These are phyloP conservation scores for Sporothrix mexicana DNA, from an alignment of 2,329 filamentous ascomycete species.

Conservation along the genomic window DNA sequence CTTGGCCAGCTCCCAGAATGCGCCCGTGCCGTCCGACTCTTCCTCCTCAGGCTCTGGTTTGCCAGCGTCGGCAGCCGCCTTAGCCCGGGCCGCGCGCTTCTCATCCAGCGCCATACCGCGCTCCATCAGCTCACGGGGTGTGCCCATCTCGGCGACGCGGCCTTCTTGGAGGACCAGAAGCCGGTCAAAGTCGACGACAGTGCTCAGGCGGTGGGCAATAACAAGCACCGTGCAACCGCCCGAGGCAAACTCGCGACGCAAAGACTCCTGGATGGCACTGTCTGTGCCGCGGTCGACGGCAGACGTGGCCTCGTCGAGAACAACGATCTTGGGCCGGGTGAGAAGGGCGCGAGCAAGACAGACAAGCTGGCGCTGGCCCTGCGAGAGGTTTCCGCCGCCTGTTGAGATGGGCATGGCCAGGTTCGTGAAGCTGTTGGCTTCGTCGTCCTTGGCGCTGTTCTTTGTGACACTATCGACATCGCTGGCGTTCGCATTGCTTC, in stretches of 20 bases:
- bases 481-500: conserved; percentile 9
- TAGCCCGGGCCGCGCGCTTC: conserved; percentile 24
- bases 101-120: conserved; percentile 43
- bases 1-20: conserved; percentile 38
- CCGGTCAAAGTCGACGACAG: conserved; percentile 58
- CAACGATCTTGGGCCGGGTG: conserved; percentile 49
- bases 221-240: conserved; percentile 60
- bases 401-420: conserved; percentile 44
- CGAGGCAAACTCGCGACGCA: conserved; percentile 55
- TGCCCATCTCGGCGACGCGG: conserved; percentile 52
- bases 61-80: conserved; percentile 11
- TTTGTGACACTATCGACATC: conserved; percentile 26
- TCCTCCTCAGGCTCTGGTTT: conserved; percentile 38
- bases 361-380: conserved; percentile 57
- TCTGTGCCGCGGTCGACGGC: conserved; percentile 65
- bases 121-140: conserved; percentile 49
- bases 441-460: conserved; percentile 28
- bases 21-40: conserved; percentile 38
- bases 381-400: conserved; percentile 48
- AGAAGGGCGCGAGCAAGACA: conserved; percentile 55
- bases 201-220: conserved; percentile 50
- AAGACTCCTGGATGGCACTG: conserved; percentile 60
- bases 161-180: conserved; percentile 58
- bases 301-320: conserved; percentile 52
- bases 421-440: conserved; percentile 44